Conservation (phyloP, 1,284 basidiomycete species). For the Microbotryum silenes-acaulis region DNA sequence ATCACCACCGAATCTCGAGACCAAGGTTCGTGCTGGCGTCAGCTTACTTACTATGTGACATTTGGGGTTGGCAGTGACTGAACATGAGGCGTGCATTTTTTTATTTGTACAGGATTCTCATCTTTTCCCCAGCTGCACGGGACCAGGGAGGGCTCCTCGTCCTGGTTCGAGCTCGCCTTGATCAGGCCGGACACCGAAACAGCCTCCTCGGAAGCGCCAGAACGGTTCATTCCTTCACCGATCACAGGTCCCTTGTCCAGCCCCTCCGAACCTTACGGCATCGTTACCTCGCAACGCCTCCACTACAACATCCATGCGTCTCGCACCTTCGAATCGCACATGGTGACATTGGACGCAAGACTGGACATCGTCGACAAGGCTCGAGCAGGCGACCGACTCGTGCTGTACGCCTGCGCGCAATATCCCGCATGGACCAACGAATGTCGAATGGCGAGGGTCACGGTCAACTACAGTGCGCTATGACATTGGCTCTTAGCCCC, state of each 20-base stretch:
- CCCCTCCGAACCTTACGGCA: neutral
- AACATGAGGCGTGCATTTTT: neutral
- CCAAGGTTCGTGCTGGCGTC: slow-evolving; percentile 10
- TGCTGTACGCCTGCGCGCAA: slow-evolving; percentile 12
- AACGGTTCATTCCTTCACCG: neutral
- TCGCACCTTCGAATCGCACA: neutral
- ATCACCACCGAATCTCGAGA: slow-evolving; percentile 15
- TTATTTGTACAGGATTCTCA: slow-evolving; percentile 11
- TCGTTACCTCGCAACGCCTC: neutral
- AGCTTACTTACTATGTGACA: neutral
- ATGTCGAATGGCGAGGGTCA: too few species aligned
- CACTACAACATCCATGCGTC: slow-evolving; percentile 17
- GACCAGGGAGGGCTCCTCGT: slow-evolving; percentile 14
- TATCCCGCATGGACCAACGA: slow-evolving; percentile 23
- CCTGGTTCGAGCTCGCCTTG: slow-evolving; percentile 21
- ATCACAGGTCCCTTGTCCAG: too few species aligned
- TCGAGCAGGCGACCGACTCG: slow-evolving; percentile 10
- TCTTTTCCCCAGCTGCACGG: slow-evolving; percentile 10
- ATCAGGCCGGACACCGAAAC: neutral
- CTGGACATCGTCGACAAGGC: neutral
- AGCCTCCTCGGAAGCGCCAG: too few species aligned
- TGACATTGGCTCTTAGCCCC: too few species aligned
- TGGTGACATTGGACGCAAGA: neutral
- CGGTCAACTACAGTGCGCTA: too few species aligned
- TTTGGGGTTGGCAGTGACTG: too few species aligned